These are phyloP conservation scores for Medicago truncatula DNA, from an alignment of 306 rosid genomes.

Conservation along the genomic window MtrunA17r5.0-ANR NC_053045.1:3402501-3403000, in stretches of 20 bases:
- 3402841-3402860: slow-evolving; percentile 15
- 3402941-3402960: slow-evolving; percentile 51
- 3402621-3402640: slow-evolving; percentile 75
- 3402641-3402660: slow-evolving; percentile 62
- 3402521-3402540: slow-evolving; percentile 28
- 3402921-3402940: slow-evolving; percentile 48
- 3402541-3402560: slow-evolving; percentile 39
- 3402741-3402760: slow-evolving; percentile 71
- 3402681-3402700: slow-evolving; percentile 80
- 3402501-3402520: slow-evolving; percentile 29
- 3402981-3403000: slow-evolving; percentile 31
- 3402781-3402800: slow-evolving; percentile 57
- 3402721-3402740: slow-evolving; percentile 49
- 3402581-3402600: slow-evolving; percentile 4
- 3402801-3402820: slow-evolving; percentile 61
- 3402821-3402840: not conserved
- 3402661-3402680: slow-evolving; percentile 66
- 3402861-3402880: slow-evolving; percentile 43
- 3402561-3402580: slow-evolving; percentile 45
- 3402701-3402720: slow-evolving; percentile 74
- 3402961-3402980: slow-evolving; percentile 52
- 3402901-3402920: slow-evolving; percentile 43
- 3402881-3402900: slow-evolving; percentile 45
- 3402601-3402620: slow-evolving; percentile 55
- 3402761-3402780: slow-evolving; percentile 65